phyloP scores from a whole-genome alignment of 768 basidiomycete species.

The Mycena rosella region DNA sequence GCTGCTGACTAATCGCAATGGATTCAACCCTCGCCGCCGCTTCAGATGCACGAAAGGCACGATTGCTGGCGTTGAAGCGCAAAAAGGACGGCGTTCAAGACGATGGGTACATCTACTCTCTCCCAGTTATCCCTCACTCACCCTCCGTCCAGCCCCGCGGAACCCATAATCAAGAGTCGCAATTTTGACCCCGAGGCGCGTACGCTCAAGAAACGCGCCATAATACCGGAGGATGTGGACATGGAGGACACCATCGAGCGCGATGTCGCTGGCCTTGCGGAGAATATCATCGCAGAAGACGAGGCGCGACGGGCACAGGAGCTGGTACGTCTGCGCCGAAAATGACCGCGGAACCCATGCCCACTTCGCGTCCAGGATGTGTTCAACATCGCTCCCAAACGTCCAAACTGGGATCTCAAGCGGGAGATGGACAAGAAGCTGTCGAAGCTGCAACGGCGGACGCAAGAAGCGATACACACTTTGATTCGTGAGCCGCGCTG shows the following conservation, averaged over 20 bases:
- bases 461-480: slow-evolving; percentile 92
- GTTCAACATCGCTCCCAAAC: slow-evolving; percentile 97
- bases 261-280: slow-evolving; percentile 85
- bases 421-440: slow-evolving; percentile 93
- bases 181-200: slow-evolving; percentile 94
- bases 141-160: slow-evolving; percentile 43
- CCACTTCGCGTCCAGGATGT: slow-evolving; percentile 71
- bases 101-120: slow-evolving; percentile 59
- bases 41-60: slow-evolving; percentile 85
- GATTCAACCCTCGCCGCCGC: slow-evolving; percentile 72
- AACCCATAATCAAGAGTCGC: slow-evolving; percentile 73
- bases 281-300: slow-evolving; percentile 88
- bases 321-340: slow-evolving; percentile 69
- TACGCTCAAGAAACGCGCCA: slow-evolving; percentile 75
- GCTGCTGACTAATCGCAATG: slow-evolving; percentile 40
- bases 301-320: slow-evolving; percentile 89
- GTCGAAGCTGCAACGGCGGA: slow-evolving; percentile 89
- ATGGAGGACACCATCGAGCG: slow-evolving; percentile 91
- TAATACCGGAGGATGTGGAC: slow-evolving; percentile 60
- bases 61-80: slow-evolving; percentile 81
- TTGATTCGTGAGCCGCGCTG: slow-evolving; percentile 82
- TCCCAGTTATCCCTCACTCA: background rate
- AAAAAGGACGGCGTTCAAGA: slow-evolving; percentile 70
- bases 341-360: slow-evolving; percentile 3
- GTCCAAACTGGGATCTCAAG: slow-evolving; percentile 96